These are phyloP conservation scores for Colletotrichum sp. DNA, from an alignment of 2,329 filamentous ascomycete genomes.

Conservation along the genomic window DNA sequence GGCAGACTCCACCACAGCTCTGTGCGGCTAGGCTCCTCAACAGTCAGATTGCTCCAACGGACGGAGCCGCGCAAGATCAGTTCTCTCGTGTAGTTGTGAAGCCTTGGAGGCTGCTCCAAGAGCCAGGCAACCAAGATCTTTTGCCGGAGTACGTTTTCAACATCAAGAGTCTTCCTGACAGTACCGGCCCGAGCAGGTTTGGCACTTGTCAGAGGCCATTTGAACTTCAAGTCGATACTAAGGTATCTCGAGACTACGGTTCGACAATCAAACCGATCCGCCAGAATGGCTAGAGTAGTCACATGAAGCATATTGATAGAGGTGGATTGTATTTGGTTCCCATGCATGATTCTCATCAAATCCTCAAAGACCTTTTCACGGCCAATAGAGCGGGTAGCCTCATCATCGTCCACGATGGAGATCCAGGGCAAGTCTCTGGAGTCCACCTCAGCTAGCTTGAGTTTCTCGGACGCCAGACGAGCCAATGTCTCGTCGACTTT, in stretches of 20 bases:
- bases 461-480: constrained; percentile 50
- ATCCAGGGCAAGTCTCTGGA: constrained; percentile 65
- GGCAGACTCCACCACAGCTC: constrained; percentile 78
- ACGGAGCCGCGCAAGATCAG: constrained; percentile 70
- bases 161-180: constrained; percentile 42
- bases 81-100: constrained; percentile 67
- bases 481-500: constrained; percentile 57
- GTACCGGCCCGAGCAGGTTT: constrained; percentile 42
- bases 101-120: constrained; percentile 64
- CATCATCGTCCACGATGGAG: constrained; percentile 70
- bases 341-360: constrained; percentile 71
- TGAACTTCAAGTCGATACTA: constrained; percentile 53
- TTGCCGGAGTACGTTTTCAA: constrained; percentile 72
- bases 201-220: constrained; percentile 54
- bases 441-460: constrained; percentile 54
- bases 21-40: constrained; percentile 28
- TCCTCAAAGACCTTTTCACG: constrained; percentile 70
- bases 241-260: constrained; percentile 59
- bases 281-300: constrained; percentile 71
- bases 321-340: constrained; percentile 43
- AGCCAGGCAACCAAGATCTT: constrained; percentile 72
- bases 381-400: constrained; percentile 64
- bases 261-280: constrained; percentile 75
- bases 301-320: constrained; percentile 63
- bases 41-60: constrained; percentile 55